Evolutionary conservation across 805 yeast genomes (phyloP).

Genomic region (Debaryomyces castellii): DNA sequence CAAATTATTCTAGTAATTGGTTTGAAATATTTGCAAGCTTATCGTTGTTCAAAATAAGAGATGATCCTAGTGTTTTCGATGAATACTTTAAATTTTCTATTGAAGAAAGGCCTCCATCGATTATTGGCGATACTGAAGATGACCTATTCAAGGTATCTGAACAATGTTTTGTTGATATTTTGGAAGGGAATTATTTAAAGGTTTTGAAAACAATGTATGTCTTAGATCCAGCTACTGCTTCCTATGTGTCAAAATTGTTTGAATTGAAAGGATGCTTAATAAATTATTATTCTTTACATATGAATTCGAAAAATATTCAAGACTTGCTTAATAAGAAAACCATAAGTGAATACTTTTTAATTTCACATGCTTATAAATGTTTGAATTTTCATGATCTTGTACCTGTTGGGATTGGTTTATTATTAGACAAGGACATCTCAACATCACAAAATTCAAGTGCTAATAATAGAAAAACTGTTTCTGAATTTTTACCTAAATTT

Average conservation of each 20-base stretch:
- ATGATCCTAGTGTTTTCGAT: conserved; percentile 38
- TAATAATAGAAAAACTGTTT: conserved; percentile 37
- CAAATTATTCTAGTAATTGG: conserved; percentile 59
- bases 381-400: conserved; percentile 52
- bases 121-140: conserved; percentile 30
- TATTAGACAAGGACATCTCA: conserved; percentile 40
- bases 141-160: conserved; percentile 32
- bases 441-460: conserved; percentile 43
- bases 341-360: conserved; percentile 57
- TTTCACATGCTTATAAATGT: conserved; percentile 55
- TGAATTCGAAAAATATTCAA: conserved; percentile 6
- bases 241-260: conserved; percentile 58
- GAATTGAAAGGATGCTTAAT: conserved; percentile 63
- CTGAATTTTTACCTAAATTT: conserved; percentile 59
- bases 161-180: conserved; percentile 49
- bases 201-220: conserved; percentile 59
- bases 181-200: conserved; percentile 55
- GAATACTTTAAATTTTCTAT: conserved; percentile 35
- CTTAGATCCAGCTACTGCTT: conserved; percentile 62
- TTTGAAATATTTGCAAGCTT: conserved; percentile 62
- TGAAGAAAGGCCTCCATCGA: conserved; percentile 29
- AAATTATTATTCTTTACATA: conserved; percentile 24
- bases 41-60: conserved; percentile 54
- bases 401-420: conserved; percentile 69
- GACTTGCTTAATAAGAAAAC: conserved; percentile 20